Conservation (phyloP, 2,329 filamentous ascomycete species). For the Periglandula ipomoeae region DNA sequence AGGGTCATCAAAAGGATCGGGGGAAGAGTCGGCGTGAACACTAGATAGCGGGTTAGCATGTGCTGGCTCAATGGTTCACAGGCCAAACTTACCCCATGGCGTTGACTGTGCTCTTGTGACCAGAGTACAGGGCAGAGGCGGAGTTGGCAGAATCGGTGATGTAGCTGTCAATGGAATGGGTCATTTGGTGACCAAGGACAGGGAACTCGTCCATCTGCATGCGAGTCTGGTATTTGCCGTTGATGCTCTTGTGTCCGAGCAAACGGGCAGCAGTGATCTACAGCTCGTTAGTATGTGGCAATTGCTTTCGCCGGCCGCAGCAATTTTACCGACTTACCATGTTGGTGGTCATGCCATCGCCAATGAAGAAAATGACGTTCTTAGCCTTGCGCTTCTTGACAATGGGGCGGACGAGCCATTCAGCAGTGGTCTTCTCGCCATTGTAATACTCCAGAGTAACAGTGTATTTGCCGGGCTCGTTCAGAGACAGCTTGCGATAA, state of each 20-base stretch:
- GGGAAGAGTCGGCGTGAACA: constrained; percentile 69
- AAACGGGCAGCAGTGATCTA: constrained; percentile 67
- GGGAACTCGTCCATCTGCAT: constrained; percentile 78
- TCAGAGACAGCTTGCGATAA: constrained; percentile 65
- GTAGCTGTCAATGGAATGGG: constrained; percentile 74
- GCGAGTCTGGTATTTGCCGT: constrained; percentile 70
- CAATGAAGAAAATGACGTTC: constrained; percentile 81
- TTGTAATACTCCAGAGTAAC: constrained; percentile 70
- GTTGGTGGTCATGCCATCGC: constrained; percentile 65
- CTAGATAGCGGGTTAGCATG: constrained; percentile 17
- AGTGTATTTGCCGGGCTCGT: constrained; percentile 71
- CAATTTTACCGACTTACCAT: constrained; percentile 38
- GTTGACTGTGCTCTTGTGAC: constrained; percentile 78
- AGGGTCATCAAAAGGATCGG: constrained; percentile 67
- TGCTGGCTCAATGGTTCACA: not conserved
- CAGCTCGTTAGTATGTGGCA: not conserved
- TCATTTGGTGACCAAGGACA: constrained; percentile 82
- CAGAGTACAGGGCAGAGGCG: constrained; percentile 70
- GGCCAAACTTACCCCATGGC: constrained; percentile 50
- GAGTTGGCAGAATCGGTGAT: constrained; percentile 85
- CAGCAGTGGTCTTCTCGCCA: constrained; percentile 60
- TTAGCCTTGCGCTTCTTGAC: constrained; percentile 64
- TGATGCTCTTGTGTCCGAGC: constrained; percentile 73
- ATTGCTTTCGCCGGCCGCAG: constrained; percentile 9
- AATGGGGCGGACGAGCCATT: constrained; percentile 68